Conservation (phyloP, 129 eudicot genomes). For the Glebionis coronaria region DNA sequence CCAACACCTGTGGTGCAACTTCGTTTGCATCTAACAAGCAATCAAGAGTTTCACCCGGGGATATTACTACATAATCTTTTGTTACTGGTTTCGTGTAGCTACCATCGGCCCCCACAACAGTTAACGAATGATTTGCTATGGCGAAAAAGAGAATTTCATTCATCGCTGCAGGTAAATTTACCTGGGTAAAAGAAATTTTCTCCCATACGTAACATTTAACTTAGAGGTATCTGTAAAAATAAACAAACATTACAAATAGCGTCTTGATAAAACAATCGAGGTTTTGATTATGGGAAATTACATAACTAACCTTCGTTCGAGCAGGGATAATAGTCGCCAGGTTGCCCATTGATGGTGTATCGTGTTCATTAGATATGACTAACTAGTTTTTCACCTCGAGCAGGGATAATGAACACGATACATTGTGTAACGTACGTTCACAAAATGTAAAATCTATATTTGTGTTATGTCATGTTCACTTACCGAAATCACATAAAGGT, state of each 20-base stretch:
- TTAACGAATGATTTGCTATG: slow-evolving; percentile 51
- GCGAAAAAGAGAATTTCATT: no score
- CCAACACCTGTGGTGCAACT: neutral
- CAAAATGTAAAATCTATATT: neutral
- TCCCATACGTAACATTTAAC: slow-evolving; percentile 37
- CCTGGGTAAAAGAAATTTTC: slow-evolving; percentile 37
- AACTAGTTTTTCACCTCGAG: no score
- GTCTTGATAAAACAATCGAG: no score
- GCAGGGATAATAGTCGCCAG: slow-evolving; percentile 43
- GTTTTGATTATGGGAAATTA: neutral
- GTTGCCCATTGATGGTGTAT: slow-evolving; percentile 46
- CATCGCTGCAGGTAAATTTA: slow-evolving; percentile 54
- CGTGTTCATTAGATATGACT: neutral
- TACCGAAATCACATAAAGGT: no score
- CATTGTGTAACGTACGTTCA: neutral
- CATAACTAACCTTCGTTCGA: slow-evolving; percentile 26
- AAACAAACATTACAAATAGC: neutral
- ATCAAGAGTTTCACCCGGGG: no score
- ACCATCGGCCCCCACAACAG: slow-evolving; percentile 57
- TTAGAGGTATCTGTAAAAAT: slow-evolving; percentile 41
- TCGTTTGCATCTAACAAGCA: slow-evolving; percentile 52
- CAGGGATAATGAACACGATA: no score
- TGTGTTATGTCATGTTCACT: neutral
- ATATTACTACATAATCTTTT: slow-evolving; percentile 27
- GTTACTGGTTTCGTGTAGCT: slow-evolving; percentile 56